Evolutionary conservation across 1,139 yeast species (phyloP), one percentile per base, ranked within the genome.

Genomic region (Pichia norvegensis): DNA sequence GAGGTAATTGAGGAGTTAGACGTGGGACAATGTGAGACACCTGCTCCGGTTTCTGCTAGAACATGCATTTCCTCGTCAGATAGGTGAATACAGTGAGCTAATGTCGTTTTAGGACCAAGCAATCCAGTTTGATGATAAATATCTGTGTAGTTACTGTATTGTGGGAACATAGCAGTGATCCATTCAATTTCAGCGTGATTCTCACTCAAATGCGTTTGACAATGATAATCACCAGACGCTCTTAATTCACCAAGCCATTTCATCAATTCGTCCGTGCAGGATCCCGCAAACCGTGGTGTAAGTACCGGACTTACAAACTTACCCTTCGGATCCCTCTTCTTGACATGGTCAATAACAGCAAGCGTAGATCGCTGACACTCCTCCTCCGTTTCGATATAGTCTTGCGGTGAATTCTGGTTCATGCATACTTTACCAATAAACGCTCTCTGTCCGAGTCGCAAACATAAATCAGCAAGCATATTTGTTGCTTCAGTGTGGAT

Each of bases 241-340:
- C 92, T 74, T 42, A 84, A 62, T 4, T 71, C 63, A 2, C 95
- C 95, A 50, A 90, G 70, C 69, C 78, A 72, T 20, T 60, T 60
- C 67, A 92, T 67, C 43, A 87, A 67, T 43, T 75, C 72, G 29
- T 75, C 67, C 1, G 88, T 70, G 60, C 97, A 92, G 19, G 87
- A 78, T 1, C 96, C 96, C 0, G 97, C 98, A 69, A 92, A 92
- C 50, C 98, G 69, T 5, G 98, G 98, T 0, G 98, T 92, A 7
- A 92, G 59, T 23, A 90, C 79, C 0, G 97, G 95, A 40, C 85
- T 70, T 14, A 62, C 51, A 6, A 65, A 46, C 40, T 73, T 75
- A 17, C 68, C 65, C 1, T 56, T 54, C 0, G 88, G 82, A 52
- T 82, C 83, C 43, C 69, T 60, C 13, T 58, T 51, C 17, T 68